phyloP scores from a whole-genome alignment of 1,284 basidiomycete genomes.

The Rhodofomes roseus region DNA sequence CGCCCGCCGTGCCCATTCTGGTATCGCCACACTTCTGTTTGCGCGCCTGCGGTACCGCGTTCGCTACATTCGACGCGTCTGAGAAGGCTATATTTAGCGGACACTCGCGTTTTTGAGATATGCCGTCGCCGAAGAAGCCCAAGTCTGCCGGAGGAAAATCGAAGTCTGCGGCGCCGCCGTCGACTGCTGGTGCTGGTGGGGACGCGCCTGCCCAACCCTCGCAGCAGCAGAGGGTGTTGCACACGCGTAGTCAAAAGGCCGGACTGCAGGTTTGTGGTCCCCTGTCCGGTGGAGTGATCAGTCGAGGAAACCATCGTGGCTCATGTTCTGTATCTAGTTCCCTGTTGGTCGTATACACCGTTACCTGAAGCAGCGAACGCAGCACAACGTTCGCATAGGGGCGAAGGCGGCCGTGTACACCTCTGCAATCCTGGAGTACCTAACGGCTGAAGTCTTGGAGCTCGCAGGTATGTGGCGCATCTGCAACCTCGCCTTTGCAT shows the following conservation, averaged over 20 bases:
- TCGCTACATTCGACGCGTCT: background rate
- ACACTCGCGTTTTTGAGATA: background rate
- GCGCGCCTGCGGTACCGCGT: background rate
- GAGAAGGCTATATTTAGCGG: background rate
- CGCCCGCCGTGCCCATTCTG: too few species aligned
- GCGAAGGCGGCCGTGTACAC: constrained; percentile 92
- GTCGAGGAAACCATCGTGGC: too few species aligned
- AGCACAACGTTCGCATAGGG: constrained; percentile 91
- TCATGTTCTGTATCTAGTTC: constrained; percentile 49
- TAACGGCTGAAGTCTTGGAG: constrained; percentile 89
- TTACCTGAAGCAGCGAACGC: constrained; percentile 90
- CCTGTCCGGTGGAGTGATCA: constrained; percentile 2
- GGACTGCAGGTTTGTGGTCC: constrained; percentile 69
- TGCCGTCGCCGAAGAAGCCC: constrained; percentile 19
- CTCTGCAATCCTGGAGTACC: constrained; percentile 88
- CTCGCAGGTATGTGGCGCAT: constrained; percentile 63
- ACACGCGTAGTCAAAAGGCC: constrained; percentile 79
- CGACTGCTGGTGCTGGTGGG: constrained; percentile 27
- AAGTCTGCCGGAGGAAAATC: constrained; percentile 15
- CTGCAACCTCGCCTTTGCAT: too few species aligned
- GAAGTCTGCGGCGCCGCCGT: constrained; percentile 22
- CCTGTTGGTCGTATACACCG: constrained; percentile 94
- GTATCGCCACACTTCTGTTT: background rate
- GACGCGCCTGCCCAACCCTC: constrained; percentile 31
- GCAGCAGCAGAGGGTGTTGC: constrained; percentile 36